phyloP scores from a whole-genome alignment of 306 rosid genomes.

The Vachellia collinsii region DNA sequence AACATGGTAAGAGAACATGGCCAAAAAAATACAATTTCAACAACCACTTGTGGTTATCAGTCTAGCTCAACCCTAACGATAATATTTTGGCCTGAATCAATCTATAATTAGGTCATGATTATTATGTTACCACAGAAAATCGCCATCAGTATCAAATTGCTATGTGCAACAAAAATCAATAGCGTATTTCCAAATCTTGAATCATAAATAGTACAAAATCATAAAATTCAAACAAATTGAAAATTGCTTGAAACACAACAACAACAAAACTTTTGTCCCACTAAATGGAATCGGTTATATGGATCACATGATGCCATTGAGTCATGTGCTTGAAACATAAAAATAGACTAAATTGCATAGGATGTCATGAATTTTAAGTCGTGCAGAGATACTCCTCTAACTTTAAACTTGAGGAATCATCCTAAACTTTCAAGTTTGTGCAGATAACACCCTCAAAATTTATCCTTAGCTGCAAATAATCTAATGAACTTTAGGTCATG shows the following conservation, averaged over 20 bases:
- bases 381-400: neutral
- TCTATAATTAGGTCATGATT: constrained; percentile 1
- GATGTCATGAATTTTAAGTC: neutral
- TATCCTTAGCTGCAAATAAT: neutral
- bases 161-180: neutral
- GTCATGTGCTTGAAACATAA: neutral
- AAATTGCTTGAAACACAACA: neutral
- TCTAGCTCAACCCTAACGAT: constrained; percentile 21
- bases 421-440: neutral
- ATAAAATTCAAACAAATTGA: neutral
- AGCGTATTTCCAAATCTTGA: neutral
- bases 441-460: neutral
- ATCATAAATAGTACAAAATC: neutral
- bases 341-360: neutral
- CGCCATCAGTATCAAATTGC: neutral
- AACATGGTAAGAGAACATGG: constrained; percentile 23
- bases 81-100: constrained; percentile 2
- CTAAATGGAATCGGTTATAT: too few relatives aligned
- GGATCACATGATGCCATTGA: too few relatives aligned
- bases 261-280: too few relatives aligned
- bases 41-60: constrained; percentile 15
- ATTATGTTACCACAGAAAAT: neutral
- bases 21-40: constrained; percentile 20
- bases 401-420: neutral
- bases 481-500: too few relatives aligned